Base-by-base conservation (phyloP, 2,329 filamentous ascomycete genomes). In the Fusarium hostae region DNA sequence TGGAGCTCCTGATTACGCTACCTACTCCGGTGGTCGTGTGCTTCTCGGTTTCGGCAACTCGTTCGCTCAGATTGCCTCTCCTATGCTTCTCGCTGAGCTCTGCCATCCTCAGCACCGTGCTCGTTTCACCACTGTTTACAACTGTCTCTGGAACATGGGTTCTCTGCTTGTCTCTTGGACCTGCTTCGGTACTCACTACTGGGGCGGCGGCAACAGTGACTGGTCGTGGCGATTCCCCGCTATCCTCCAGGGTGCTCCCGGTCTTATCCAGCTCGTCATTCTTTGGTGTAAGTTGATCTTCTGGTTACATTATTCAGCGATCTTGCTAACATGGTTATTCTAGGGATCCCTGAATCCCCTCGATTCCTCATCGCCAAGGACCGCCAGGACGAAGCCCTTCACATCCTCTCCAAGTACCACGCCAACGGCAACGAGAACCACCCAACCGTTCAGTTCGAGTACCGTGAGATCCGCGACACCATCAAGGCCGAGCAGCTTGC, bases 221-320 rank as follows among this genome's bases (percentile, higher is more conserved):
- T 92, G 90, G 90, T 88, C 88, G 3, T 93, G 91, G 91, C 84
- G 90, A 51, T 88, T 87, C 45, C 89, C 91, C 52, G 88, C 88
- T 3, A 82, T 92, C 16, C 81, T 92, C 12, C 90, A 92, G 81
- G 85, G 87, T 37, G 77, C 88, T 2, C 89, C 90, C 0, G 90
- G 88, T 0, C 68, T 90, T 9, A 81, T 91, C 57, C 90, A 92
- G 81, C 82, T 92, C 30, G 52, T 80, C 9, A 89, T 90, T 73
- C 89, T 93, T 77, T 92, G 87, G 82, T 89, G 84, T 68, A 47
- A 48, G 63, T 47, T 15, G 6, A 10, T 3, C 1, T 15, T 13
- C 11, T 18, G 3, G 9, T n/a, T 0, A 10, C 9, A 28, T 5
- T 0, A 1, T 5, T 10, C 1, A 4, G 1, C 0, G 2, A 28